Conservation (phyloP, 192 early-diverging fungal species). For the Chytriomyces confervae region DNA sequence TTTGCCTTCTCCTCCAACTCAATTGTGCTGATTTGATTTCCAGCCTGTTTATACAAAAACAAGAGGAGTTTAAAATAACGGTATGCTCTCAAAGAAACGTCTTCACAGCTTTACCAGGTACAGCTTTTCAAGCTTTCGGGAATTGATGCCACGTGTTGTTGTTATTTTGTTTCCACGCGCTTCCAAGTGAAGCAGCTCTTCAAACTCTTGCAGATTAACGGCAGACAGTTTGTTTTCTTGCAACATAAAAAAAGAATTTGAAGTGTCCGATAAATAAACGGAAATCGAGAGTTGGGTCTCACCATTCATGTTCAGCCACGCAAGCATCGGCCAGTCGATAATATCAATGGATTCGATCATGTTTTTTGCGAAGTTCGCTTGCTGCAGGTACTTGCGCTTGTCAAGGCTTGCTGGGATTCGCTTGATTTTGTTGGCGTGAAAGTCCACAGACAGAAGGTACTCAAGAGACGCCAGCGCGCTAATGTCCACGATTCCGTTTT, state of each 20-base stretch:
- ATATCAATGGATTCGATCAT: conserved; percentile 43
- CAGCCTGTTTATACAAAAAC: conserved; percentile 31
- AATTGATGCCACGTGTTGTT: conserved; percentile 32
- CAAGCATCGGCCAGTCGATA: conserved; percentile 47
- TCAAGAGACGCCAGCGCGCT: conserved; percentile 45
- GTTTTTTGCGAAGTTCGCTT: conserved; percentile 57
- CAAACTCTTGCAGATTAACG: conserved; percentile 46
- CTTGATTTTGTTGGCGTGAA: conserved; percentile 50
- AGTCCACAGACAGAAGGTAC: conserved; percentile 53
- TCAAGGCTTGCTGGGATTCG: conserved; percentile 49
- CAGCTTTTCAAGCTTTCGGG: conserved; percentile 57
- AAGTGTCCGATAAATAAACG: neutral
- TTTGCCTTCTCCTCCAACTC: conserved; percentile 48
- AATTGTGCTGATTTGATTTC: conserved; percentile 44
- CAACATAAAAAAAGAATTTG: neutral
- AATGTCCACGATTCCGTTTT: conserved; percentile 52
- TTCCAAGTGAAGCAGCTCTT: conserved; percentile 54
- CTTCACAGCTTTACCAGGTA: conserved; percentile 47
- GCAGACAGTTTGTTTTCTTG: conserved; percentile 54
- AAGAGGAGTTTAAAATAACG: neutral
- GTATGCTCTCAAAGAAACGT: conserved; percentile 5
- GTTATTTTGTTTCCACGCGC: conserved; percentile 51
- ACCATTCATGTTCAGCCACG: conserved; percentile 62
- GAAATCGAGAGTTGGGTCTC: neutral
- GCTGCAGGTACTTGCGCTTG: conserved; percentile 56